Conservation (phyloP, 306 rosid species). For the Cicer pinnatifidum region DNA sequence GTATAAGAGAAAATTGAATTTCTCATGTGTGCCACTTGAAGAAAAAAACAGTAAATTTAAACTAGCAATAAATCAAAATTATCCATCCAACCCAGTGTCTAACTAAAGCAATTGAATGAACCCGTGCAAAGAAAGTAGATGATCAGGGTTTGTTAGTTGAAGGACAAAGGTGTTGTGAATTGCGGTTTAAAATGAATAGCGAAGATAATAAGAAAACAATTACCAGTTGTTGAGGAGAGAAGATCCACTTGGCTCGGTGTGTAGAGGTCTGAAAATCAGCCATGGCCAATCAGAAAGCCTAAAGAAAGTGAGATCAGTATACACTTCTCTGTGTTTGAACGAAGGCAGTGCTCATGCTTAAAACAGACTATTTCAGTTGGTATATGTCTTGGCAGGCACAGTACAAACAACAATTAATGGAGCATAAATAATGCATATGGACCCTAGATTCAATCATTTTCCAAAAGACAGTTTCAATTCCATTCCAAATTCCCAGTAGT, state of each 20-base stretch:
- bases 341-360: too few species aligned
- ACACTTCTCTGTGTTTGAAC: too few species aligned
- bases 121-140: constrained; percentile 13
- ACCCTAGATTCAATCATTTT: background rate
- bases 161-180: constrained; percentile 3
- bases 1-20: constrained; percentile 26
- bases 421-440: background rate
- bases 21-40: background rate
- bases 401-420: background rate
- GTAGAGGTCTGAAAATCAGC: constrained; percentile 90
- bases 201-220: constrained; percentile 10
- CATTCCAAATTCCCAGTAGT: background rate
- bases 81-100: background rate
- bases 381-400: background rate
- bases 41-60: background rate
- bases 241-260: constrained; percentile 84
- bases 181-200: constrained; percentile 32
- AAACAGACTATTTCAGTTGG: background rate
- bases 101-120: background rate
- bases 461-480: too few species aligned
- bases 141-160: background rate
- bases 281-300: constrained; percentile 53
- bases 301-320: background rate
- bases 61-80: constrained; percentile 1
- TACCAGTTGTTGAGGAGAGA: constrained; percentile 81